Conservation (phyloP, 1,284 basidiomycete genomes). For the Phlebopus sp. region DNA sequence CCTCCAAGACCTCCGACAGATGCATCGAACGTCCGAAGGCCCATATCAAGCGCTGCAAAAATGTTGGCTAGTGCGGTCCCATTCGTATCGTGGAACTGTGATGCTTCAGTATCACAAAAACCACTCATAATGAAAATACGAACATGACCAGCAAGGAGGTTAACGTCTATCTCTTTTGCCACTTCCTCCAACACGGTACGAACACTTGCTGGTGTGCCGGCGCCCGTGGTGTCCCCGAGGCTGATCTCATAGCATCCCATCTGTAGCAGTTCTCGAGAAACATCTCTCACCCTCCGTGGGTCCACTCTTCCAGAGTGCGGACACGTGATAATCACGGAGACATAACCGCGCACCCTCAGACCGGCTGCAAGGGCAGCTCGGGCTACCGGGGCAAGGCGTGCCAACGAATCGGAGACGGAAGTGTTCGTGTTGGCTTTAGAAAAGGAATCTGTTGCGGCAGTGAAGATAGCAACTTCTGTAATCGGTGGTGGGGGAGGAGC, state of each 20-base stretch:
- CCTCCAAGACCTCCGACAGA: conserved; percentile 89
- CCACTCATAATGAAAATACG: conserved; percentile 22
- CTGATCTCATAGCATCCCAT: conserved; percentile 97
- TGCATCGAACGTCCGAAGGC: conserved; percentile 68
- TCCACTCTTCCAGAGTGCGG: conserved; percentile 85
- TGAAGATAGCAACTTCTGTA: conserved; percentile 89
- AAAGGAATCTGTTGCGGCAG: conserved; percentile 87
- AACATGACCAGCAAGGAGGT: conserved; percentile 73
- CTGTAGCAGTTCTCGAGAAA: conserved; percentile 69
- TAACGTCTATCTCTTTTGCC: conserved; percentile 57
- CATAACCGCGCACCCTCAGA: conserved; percentile 83
- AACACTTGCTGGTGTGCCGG: conserved; percentile 74
- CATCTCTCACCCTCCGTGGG: conserved; percentile 62
- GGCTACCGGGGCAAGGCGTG: conserved; percentile 63
- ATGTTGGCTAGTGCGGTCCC: conserved; percentile 79
- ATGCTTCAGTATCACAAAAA: background rate
- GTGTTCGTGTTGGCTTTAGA: conserved; percentile 84
- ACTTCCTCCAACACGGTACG: conserved; percentile 70
- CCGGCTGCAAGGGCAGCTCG: conserved; percentile 57
- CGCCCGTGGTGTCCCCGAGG: conserved; percentile 90
- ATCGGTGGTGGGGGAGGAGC: conserved; percentile 46
- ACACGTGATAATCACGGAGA: conserved; percentile 82
- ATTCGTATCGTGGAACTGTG: conserved; percentile 89
- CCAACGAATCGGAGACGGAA: conserved; percentile 71
- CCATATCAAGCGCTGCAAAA: conserved; percentile 58